Percentiles rank a stretch among this genome's conserved stretches.
Evolutionary conservation across 2,329 filamentous ascomycete species (phyloP).

Genomic region (Xenoacremonium recifei): DNA sequence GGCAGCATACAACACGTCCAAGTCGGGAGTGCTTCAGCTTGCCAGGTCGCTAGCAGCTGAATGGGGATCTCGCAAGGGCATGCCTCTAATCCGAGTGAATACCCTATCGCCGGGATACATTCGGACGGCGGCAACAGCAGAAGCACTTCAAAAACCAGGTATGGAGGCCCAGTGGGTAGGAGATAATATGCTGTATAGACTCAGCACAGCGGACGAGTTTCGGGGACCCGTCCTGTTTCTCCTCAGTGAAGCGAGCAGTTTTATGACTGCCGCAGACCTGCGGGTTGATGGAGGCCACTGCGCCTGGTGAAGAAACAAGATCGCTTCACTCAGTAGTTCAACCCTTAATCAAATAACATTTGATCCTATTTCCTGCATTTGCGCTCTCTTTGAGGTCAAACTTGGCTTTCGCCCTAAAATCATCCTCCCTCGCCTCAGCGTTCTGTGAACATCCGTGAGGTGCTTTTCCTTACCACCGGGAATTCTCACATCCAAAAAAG

Average conservation of each 20-base stretch:
- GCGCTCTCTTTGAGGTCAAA: no score
- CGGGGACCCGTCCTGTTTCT: constrained; percentile 34
- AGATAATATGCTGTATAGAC: constrained; percentile 32
- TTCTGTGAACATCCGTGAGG: no score
- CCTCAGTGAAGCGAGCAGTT: constrained; percentile 34
- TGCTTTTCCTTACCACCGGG: no score
- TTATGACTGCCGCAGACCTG: constrained; percentile 38
- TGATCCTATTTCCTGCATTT: no score
- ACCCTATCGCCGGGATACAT: constrained; percentile 41
- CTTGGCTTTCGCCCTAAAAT: no score
- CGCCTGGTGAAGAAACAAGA: no score
- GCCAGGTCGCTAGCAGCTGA: constrained; percentile 50
- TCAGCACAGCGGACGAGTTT: constrained; percentile 34
- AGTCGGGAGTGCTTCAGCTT: constrained; percentile 53
- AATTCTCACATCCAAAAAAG: no score
- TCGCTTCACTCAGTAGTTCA: no score
- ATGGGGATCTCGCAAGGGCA: constrained; percentile 41
- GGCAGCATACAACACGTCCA: constrained; percentile 52
- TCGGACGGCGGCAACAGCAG: constrained; percentile 38
- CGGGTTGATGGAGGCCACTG: constrained; percentile 39
- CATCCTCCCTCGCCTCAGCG: no score
- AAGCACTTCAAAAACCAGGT: constrained; percentile 26
- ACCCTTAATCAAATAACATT: no score
- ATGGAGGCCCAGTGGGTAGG: constrained; percentile 28
- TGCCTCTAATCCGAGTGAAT: constrained; percentile 50